Evolutionary conservation across 805 yeast species (phyloP).

Genomic region (Yarrowia porcina): DNA sequence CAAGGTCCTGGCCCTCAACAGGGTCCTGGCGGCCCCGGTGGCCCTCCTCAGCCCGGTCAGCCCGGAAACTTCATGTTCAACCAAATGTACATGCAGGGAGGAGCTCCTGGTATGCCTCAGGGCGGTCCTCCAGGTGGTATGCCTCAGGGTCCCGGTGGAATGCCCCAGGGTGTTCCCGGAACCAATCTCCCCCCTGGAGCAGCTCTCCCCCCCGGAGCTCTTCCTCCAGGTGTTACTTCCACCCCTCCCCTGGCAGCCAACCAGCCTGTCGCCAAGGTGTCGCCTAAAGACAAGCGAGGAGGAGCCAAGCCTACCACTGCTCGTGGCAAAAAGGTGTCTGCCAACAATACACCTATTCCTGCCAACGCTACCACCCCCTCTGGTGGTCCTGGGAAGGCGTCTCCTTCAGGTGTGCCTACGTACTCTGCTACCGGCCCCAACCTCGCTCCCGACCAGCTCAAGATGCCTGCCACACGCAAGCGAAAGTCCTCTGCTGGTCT

Average conservation of each 20-base stretch:
- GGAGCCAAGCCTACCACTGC: background rate
- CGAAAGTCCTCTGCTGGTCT: slow-evolving; percentile 30
- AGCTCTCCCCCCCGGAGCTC: slow-evolving; percentile 20
- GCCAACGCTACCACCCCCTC: background rate
- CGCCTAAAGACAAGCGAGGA: slow-evolving; percentile 19
- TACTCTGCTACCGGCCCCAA: slow-evolving; percentile 31
- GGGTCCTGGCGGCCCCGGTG: background rate
- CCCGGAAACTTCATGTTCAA: slow-evolving; percentile 7
- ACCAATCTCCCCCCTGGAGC: background rate
- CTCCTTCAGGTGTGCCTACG: slow-evolving; percentile 33
- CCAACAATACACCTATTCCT: background rate
- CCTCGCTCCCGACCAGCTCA: slow-evolving; percentile 34
- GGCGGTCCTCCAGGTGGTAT: slow-evolving; percentile 28
- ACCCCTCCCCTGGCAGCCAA: background rate
- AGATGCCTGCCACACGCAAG: slow-evolving; percentile 32
- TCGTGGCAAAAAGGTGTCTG: slow-evolving; percentile 9
- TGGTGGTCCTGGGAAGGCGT: slow-evolving; percentile 12
- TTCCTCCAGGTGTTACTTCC: slow-evolving; percentile 29
- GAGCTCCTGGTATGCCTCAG: background rate
- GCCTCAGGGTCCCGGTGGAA: slow-evolving; percentile 28
- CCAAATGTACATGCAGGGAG: slow-evolving; percentile 1
- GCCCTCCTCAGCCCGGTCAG: background rate
- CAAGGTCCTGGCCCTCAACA: background rate
- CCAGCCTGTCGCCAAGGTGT: slow-evolving; percentile 3
- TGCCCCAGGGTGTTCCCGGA: background rate